Evolutionary conservation across 495 filamentous ascomycete genomes (phyloP).

Genomic region (Hypoxylon intermedium): DNA sequence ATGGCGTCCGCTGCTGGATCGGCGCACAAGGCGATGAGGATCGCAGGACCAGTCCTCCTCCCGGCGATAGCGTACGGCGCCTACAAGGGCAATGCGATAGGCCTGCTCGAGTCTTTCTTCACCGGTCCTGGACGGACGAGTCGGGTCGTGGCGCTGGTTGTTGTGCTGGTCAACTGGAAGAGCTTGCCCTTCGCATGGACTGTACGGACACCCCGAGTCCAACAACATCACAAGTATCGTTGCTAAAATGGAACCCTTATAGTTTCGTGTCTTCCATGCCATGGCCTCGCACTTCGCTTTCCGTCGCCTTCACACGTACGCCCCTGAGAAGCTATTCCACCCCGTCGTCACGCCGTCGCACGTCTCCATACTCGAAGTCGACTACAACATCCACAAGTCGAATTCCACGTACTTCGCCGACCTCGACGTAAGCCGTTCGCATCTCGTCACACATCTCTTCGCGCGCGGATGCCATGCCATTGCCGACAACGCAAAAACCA

Average conservation of each 20-base stretch:
- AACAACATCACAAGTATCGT: neutral
- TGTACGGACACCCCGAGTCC: constrained; percentile 60
- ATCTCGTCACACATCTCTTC: constrained; percentile 63
- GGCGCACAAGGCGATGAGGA: constrained; percentile 42
- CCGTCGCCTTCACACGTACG: constrained; percentile 44
- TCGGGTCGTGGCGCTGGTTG: constrained; percentile 56
- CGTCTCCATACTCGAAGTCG: constrained; percentile 70
- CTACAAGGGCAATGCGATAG: constrained; percentile 50
- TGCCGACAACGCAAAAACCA: constrained; percentile 50
- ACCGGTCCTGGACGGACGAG: constrained; percentile 58
- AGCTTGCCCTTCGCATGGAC: constrained; percentile 79
- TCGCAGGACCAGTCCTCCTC: constrained; percentile 45
- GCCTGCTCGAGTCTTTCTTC: constrained; percentile 49
- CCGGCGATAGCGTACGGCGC: constrained; percentile 50
- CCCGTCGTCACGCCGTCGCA: constrained; percentile 66
- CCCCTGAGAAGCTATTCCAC: constrained; percentile 65
- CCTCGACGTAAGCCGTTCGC: constrained; percentile 73
- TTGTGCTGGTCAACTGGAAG: constrained; percentile 71
- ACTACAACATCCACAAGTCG: constrained; percentile 86
- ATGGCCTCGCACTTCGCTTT: constrained; percentile 64
- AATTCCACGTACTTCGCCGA: constrained; percentile 86
- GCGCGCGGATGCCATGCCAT: constrained; percentile 53
- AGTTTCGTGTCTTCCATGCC: constrained; percentile 70
- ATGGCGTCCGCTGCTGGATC: constrained; percentile 54
- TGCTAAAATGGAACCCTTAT: constrained; percentile 5